Evolutionary conservation across 2,329 filamentous ascomycete species (phyloP), one percentile per base, ranked within the genome.

Genomic region (Helicocarpus griseus): DNA sequence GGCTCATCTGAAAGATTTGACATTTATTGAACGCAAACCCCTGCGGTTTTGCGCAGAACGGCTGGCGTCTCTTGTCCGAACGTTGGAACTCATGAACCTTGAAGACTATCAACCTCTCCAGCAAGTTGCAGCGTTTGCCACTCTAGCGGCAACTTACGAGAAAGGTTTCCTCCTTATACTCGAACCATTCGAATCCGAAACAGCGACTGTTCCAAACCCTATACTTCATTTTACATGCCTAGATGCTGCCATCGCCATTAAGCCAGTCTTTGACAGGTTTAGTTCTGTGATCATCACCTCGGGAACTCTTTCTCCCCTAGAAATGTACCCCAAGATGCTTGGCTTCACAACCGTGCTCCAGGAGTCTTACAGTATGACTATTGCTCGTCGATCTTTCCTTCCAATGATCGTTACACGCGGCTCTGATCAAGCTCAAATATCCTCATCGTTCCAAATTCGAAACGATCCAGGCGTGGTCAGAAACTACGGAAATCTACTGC

Each of bases 321-420:
- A 98, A 66, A 98, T 98, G 86, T 98, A 98, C 63, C 94, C 93
- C 0, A 96, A 95, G 64, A 98, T 98, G 90, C 82, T 98, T 24
- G 86, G 89, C 49, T 98, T 98, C 70, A 78, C 79, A 8, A 89
- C 90, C 1, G 89, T 97, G 0, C 86, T 97, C 2, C 90, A 97
- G 65, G 90, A 98, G 68, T 98, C 94, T 0, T 98, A 98, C 71
- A 83, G 82, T 56, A 98, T 98, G 89, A 97, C 93, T 0, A 79
- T 98, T 5, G 91, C 91, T 1, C 81, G 94, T 40, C 81, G 86
- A 52, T 95, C 93, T n/a, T 98, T 98, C 73, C 73, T 98, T 56
- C 93, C 93, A 1, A 94, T 98, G 88, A 93, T 98, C 57, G 89
- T 98, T 31, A 97, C 93, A 0, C 81, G 91, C 53, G 93, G 93